A percentile compares a stretch with the other conserved stretches of the same genome.
phyloP scores from a whole-genome alignment of 2,329 filamentous ascomycete species.

The Colletotrichum sp. region DNA sequence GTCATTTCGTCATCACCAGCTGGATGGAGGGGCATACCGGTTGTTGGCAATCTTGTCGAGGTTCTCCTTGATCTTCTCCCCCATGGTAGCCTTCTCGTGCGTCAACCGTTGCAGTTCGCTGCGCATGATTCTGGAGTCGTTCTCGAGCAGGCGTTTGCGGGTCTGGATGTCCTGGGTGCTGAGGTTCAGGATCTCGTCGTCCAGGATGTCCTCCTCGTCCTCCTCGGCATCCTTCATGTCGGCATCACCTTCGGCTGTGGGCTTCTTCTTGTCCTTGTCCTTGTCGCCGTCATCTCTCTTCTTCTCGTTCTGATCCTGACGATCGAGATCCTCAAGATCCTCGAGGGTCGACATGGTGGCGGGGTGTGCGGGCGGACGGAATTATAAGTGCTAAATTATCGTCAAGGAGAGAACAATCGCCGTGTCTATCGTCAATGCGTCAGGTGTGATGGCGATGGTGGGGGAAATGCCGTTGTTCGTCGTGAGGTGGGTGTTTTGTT shows the following conservation, averaged over 20 bases:
- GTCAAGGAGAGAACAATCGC: not conserved
- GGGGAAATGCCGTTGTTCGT: not conserved
- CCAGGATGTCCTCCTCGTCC: slow-evolving; percentile 81
- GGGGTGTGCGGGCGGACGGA: slow-evolving; percentile 1
- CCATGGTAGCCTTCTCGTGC: slow-evolving; percentile 96
- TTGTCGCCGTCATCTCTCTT: slow-evolving; percentile 43
- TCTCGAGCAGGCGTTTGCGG: slow-evolving; percentile 89
- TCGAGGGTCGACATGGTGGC: slow-evolving; percentile 84
- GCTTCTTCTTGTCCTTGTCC: slow-evolving; percentile 43
- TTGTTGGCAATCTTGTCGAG: slow-evolving; percentile 99
- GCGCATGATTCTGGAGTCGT: slow-evolving; percentile 98
- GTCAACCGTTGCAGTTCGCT: slow-evolving; percentile 93
- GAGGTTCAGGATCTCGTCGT: slow-evolving; percentile 90
- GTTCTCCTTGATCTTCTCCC: slow-evolving; percentile 99
- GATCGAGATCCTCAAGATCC: slow-evolving; percentile 89
- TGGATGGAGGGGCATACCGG: slow-evolving; percentile 61
- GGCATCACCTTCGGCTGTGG: slow-evolving; percentile 68
- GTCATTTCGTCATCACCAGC: not conserved
- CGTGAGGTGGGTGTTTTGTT: not conserved
- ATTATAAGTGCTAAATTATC: not conserved
- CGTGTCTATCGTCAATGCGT: not conserved
- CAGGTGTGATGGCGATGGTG: not conserved
- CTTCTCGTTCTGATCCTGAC: slow-evolving; percentile 77
- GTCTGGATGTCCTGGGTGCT: slow-evolving; percentile 95
- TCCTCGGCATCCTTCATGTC: slow-evolving; percentile 88